Evolutionary conservation across 2,329 filamentous ascomycete species (phyloP), one percentile per base, ranked within the genome.

Genomic region (Microdochium bolleyi): DNA sequence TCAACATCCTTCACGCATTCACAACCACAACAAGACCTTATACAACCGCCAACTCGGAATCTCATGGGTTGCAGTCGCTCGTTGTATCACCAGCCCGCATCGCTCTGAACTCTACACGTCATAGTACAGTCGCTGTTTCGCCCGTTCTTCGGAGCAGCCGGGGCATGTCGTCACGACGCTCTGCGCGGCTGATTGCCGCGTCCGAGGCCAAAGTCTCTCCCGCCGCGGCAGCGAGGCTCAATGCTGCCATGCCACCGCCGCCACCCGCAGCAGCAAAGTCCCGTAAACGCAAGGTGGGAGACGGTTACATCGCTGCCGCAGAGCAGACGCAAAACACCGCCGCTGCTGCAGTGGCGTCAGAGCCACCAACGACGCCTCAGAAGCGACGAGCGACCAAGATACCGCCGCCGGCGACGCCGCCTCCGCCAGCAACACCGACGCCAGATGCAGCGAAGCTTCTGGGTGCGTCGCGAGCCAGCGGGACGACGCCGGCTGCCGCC

Each of bases 351-450:
- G 24, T 30, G 24, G 14, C 24, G 14, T 49, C 59, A 19, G 57
- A 59, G 21, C 59, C 61, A 24, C 62, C 67, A 9, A 55, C 62
- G 38, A 64, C 64, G 49, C 63, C 65, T 41, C 62, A 55, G 50
- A 68, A 60, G 55, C 61, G 63, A 49, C 63, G 62, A 2, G 25
- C 56, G 19, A 59, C 50, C 34, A 61, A 58, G 10, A 44, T 49
- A 13, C 55, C 53, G 41, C 62, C 67, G 53, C 60, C 58, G 10
- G 68, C 66, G 64, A 65, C 14, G 59, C 62, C 58, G 8, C 63
- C 63, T 25, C 68, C 69, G 14, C 74, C 75, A 19, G 60, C 66
- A 24, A 79, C 77, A 3, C 75, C 76, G 0, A 77, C 75, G 1
- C 73, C 76, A n/a, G 70, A 67, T 55, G 71, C 69, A 46, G 70